Evolutionary conservation across 2,329 filamentous ascomycete genomes (phyloP).

Genomic region (Cercospora sojina): DNA sequence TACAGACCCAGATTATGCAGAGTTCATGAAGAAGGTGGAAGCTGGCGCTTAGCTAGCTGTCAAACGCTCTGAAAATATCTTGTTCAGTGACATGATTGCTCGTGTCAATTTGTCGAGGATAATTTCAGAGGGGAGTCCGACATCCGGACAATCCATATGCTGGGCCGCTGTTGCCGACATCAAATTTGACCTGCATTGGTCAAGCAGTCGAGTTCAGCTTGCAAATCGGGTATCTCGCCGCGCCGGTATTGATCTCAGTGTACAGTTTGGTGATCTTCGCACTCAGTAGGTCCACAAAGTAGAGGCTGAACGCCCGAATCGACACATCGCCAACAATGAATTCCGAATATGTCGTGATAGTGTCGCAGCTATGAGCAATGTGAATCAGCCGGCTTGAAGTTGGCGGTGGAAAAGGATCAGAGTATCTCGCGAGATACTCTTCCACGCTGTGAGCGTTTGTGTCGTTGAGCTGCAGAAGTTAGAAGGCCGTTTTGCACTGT

Average conservation of each 20-base stretch:
- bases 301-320: not conserved
- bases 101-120: not conserved
- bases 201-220: slow-evolving; percentile 3
- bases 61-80: not conserved
- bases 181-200: not conserved
- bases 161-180: not conserved
- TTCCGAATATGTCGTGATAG: slow-evolving; percentile 9
- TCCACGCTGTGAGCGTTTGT: not conserved
- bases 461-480: not conserved
- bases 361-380: slow-evolving; percentile 8
- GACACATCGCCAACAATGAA: slow-evolving; percentile 2
- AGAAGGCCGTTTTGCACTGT: not conserved
- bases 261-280: slow-evolving; percentile 4
- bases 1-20: slow-evolving; percentile 24
- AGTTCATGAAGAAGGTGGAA: slow-evolving; percentile 20
- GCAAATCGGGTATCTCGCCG: slow-evolving; percentile 10
- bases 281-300: slow-evolving; percentile 2
- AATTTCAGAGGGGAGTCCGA: not conserved
- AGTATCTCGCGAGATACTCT: slow-evolving; percentile 1
- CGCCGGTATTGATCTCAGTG: slow-evolving; percentile 9
- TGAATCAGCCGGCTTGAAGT: not conserved
- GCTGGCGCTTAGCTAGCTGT: not conserved
- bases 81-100: not conserved
- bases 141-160: not conserved
- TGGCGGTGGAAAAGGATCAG: not conserved